Conservation (phyloP, 1,139 yeast genomes). For the Pichia sp. region DNA sequence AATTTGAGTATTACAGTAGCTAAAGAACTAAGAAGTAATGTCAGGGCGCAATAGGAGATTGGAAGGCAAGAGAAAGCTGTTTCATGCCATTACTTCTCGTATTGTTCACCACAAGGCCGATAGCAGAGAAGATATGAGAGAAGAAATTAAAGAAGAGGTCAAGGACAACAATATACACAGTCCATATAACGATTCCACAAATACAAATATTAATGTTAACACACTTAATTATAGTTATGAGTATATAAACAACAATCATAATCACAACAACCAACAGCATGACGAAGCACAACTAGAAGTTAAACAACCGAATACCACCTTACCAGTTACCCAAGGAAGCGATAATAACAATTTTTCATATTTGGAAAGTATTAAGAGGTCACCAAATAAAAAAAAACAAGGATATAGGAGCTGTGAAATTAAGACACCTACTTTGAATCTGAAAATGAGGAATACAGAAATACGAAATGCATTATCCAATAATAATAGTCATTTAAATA, state of each 20-base stretch:
- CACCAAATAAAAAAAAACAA: conserved; percentile 6
- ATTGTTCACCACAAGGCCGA: conserved; percentile 20
- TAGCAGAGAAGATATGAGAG: conserved; percentile 18
- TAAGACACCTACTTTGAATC: conserved; percentile 2
- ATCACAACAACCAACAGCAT: not conserved
- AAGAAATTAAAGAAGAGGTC: conserved; percentile 7
- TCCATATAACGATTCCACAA: conserved; percentile 4
- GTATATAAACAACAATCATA: not conserved
- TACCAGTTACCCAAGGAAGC: conserved; percentile 9
- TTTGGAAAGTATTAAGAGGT: conserved; percentile 10
- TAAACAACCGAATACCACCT: not conserved
- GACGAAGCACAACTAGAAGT: not conserved
- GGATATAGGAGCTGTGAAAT: not conserved
- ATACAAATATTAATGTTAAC: not conserved
- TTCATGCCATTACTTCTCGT: conserved; percentile 30
- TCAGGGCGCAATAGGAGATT: conserved; percentile 19
- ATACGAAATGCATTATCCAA: conserved; percentile 3
- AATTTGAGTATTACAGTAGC: too few species aligned
- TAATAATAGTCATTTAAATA: not conserved
- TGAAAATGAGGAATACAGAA: conserved; percentile 2
- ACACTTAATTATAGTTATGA: not conserved
- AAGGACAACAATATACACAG: conserved; percentile 1
- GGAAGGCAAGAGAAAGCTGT: conserved; percentile 33
- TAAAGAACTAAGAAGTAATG: too few species aligned
- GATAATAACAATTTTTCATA: conserved; percentile 8